Evolutionary conservation across 306 rosid species (phyloP).

Genomic region (Calophaca sinica): DNA sequence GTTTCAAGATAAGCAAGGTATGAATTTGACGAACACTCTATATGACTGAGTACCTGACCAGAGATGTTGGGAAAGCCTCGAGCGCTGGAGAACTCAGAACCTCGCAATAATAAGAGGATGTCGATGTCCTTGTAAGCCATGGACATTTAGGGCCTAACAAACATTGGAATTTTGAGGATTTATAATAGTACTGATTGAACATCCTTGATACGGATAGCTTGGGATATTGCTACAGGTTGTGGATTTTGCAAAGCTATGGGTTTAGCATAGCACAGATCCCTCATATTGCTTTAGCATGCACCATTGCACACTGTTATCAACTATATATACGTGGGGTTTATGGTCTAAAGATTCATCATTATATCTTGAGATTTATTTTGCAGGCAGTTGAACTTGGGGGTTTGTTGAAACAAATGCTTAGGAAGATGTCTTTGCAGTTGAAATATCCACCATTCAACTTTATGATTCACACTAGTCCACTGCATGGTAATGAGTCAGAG

Average conservation of each 20-base stretch:
- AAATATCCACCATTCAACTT: slow-evolving; percentile 82
- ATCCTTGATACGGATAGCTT: not conserved
- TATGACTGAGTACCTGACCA: not conserved
- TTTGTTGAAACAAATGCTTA: slow-evolving; percentile 74
- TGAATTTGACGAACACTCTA: not conserved
- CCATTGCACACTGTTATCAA: slow-evolving; percentile 11
- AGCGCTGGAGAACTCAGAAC: not conserved
- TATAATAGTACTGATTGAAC: not conserved
- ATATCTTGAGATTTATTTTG: slow-evolving; percentile 42
- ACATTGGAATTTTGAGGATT: slow-evolving; percentile 8
- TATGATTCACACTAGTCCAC: slow-evolving; percentile 81
- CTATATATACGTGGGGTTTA: slow-evolving; percentile 5
- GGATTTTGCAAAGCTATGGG: not conserved
- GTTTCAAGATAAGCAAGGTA: not conserved
- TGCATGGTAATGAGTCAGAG: slow-evolving; percentile 52
- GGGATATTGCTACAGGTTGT: not conserved
- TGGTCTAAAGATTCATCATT: slow-evolving; percentile 1
- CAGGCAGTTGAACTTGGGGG: slow-evolving; percentile 87
- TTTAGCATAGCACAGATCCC: slow-evolving; percentile 6
- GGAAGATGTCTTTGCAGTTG: slow-evolving; percentile 77
- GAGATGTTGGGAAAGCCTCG: not conserved
- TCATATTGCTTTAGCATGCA: not conserved
- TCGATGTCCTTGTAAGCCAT: slow-evolving; percentile 5
- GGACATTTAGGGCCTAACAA: not conserved
- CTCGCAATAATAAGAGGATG: not conserved